phyloP scores from a whole-genome alignment of 1,284 basidiomycete species.

The Rhodotorula sp. region DNA sequence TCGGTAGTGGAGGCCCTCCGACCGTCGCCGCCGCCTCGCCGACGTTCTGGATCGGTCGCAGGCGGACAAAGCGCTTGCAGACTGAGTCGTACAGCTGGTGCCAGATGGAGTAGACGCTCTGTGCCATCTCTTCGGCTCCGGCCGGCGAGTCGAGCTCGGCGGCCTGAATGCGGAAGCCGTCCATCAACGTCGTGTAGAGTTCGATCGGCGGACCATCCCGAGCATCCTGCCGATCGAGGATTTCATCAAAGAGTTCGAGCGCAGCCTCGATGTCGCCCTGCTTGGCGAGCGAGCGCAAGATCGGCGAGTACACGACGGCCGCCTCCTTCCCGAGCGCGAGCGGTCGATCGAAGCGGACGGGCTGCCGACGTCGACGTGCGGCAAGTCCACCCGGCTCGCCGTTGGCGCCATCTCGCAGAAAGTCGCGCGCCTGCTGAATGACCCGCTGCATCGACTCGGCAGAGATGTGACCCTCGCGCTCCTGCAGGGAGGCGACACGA shows the following conservation, averaged over 20 bases:
- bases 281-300: slow-evolving; percentile 62
- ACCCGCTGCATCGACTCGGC: slow-evolving; percentile 44
- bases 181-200: slow-evolving; percentile 67
- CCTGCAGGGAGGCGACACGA: slow-evolving; percentile 50
- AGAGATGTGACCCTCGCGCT: slow-evolving; percentile 38
- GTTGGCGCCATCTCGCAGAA: slow-evolving; percentile 5
- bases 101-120: slow-evolving; percentile 34
- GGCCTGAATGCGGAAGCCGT: slow-evolving; percentile 57
- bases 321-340: slow-evolving; percentile 40
- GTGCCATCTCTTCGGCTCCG: slow-evolving; percentile 14
- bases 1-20: not conserved
- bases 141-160: not conserved
- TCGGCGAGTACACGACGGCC: slow-evolving; percentile 59
- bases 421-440: slow-evolving; percentile 34
- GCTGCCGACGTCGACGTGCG: slow-evolving; percentile 22
- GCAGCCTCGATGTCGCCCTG: slow-evolving; percentile 58
- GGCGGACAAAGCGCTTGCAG: slow-evolving; percentile 16
- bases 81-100: slow-evolving; percentile 35
- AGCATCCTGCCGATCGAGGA: slow-evolving; percentile 49
- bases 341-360: slow-evolving; percentile 47
- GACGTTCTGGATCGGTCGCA: not conserved
- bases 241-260: slow-evolving; percentile 60
- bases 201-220: slow-evolving; percentile 53
- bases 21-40: not conserved
- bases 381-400: not conserved